phyloP scores from a whole-genome alignment of 2,329 filamentous ascomycete genomes.

The Hansfordia pulvinata region DNA sequence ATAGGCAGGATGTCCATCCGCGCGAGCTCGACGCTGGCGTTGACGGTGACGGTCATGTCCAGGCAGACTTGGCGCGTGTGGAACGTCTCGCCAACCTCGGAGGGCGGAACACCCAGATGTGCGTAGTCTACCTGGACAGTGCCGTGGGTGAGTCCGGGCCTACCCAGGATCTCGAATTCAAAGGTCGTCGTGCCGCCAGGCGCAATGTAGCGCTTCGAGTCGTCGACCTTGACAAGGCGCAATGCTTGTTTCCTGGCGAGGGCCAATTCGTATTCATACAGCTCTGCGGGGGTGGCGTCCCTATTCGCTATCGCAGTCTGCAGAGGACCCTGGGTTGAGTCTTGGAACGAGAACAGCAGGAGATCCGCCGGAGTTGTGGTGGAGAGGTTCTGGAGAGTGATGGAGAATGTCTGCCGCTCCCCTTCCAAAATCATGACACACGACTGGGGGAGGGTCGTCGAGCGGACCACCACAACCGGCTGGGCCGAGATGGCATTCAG shows the following conservation, averaged over 20 bases:
- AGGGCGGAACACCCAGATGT: conserved; percentile 56
- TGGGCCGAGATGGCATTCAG: conserved; percentile 70
- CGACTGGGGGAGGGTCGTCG: conserved; percentile 67
- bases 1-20: conserved; percentile 70
- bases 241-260: conserved; percentile 62
- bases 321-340: conserved; percentile 69
- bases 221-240: conserved; percentile 35
- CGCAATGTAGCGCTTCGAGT: conserved; percentile 44
- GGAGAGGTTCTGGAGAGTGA: conserved; percentile 72
- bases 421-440: conserved; percentile 90
- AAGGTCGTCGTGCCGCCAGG: conserved; percentile 59
- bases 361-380: conserved; percentile 62
- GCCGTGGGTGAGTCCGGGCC: conserved; percentile 69
- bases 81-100: conserved; percentile 58
- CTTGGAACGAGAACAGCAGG: conserved; percentile 75
- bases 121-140: conserved; percentile 80
- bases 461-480: conserved; percentile 62
- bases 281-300: conserved; percentile 62
- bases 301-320: conserved; percentile 63
- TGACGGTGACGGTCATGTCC: conserved; percentile 78
- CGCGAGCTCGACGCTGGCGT: conserved; percentile 73
- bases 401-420: conserved; percentile 62
- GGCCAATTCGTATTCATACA: conserved; percentile 78
- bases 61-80: conserved; percentile 74
- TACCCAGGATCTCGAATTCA: conserved; percentile 74